Percentiles rank a stretch among this genome's conserved stretches.
phyloP scores from a whole-genome alignment of 2,329 filamentous ascomycete species.

The Fusarium duplospermum region DNA sequence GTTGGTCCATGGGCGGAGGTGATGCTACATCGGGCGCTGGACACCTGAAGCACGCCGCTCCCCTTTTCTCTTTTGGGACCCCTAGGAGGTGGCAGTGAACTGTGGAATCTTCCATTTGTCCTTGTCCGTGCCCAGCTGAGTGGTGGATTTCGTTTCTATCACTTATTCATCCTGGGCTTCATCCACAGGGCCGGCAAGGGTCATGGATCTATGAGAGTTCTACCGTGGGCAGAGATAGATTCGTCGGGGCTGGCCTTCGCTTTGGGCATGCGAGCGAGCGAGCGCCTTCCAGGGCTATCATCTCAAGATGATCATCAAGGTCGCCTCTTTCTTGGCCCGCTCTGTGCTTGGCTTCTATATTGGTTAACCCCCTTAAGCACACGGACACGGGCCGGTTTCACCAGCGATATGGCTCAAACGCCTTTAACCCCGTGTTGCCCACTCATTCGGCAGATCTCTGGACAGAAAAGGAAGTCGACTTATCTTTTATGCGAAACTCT shows the following conservation, averaged over 20 bases:
- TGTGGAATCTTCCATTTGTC: constrained; percentile 14
- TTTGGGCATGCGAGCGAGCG: background rate
- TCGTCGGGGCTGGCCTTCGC: background rate
- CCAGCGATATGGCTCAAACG: constrained; percentile 14
- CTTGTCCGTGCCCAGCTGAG: constrained; percentile 17
- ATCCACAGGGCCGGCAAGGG: background rate
- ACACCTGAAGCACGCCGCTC: constrained; percentile 15
- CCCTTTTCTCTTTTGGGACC: constrained; percentile 9
- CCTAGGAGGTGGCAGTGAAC: constrained; percentile 16
- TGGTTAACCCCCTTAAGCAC: background rate
- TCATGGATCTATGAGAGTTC: background rate
- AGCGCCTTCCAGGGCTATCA: background rate
- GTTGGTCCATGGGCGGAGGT: constrained; percentile 10
- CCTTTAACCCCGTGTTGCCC: constrained; percentile 8
- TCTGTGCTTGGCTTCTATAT: background rate
- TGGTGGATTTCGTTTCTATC: constrained; percentile 27
- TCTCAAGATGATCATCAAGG: constrained; percentile 2
- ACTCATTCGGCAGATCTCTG: background rate
- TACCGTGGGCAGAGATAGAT: constrained; percentile 2
- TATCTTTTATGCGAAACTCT: constrained; percentile 11
- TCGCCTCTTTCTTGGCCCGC: background rate
- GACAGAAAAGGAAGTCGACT: background rate
- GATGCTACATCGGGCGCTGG: constrained; percentile 19
- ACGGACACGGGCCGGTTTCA: constrained; percentile 23
- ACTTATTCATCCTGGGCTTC: background rate